Evolutionary conservation across 768 basidiomycete species (phyloP).

Genomic region (Calocybe indica): DNA sequence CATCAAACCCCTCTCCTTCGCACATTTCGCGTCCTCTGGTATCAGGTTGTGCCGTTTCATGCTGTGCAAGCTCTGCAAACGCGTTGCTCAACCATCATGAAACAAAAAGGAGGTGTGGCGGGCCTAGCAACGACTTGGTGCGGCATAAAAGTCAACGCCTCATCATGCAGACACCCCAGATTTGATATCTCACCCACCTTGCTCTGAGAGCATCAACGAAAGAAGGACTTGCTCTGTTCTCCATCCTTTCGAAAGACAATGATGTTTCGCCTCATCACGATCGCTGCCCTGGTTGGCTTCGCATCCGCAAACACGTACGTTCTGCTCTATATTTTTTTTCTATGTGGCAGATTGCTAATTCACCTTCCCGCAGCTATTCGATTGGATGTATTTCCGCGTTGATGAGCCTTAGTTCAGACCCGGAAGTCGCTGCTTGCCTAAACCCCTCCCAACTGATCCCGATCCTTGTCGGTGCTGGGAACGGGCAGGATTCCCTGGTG

Average conservation of each 20-base stretch:
- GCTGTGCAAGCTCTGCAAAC: no score
- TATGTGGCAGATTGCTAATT: background rate
- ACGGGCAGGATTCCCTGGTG: constrained; percentile 26
- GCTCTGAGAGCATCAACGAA: constrained; percentile 12
- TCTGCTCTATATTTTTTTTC: background rate
- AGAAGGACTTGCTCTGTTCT: constrained; percentile 4
- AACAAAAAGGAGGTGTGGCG: constrained; percentile 4
- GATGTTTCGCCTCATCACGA: constrained; percentile 12
- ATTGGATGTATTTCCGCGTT: constrained; percentile 14
- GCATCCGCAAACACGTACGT: constrained; percentile 17
- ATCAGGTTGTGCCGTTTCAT: no score
- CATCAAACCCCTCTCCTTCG: no score
- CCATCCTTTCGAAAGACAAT: constrained; percentile 9
- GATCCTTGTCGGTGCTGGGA: constrained; percentile 16
- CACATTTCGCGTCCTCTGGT: no score
- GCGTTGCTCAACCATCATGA: constrained; percentile 1
- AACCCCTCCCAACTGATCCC: constrained; percentile 27
- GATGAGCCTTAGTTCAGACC: constrained; percentile 9
- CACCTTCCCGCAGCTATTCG: constrained; percentile 10
- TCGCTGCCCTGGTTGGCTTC: constrained; percentile 18
- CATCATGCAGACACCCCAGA: constrained; percentile 10
- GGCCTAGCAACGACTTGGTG: constrained; percentile 2
- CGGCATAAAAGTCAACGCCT: constrained; percentile 2
- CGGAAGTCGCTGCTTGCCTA: constrained; percentile 28
- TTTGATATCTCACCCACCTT: constrained; percentile 18